Base-by-base conservation (phyloP, 1,139 yeast species). In the Geotrichum cucujoidarum region DNA sequence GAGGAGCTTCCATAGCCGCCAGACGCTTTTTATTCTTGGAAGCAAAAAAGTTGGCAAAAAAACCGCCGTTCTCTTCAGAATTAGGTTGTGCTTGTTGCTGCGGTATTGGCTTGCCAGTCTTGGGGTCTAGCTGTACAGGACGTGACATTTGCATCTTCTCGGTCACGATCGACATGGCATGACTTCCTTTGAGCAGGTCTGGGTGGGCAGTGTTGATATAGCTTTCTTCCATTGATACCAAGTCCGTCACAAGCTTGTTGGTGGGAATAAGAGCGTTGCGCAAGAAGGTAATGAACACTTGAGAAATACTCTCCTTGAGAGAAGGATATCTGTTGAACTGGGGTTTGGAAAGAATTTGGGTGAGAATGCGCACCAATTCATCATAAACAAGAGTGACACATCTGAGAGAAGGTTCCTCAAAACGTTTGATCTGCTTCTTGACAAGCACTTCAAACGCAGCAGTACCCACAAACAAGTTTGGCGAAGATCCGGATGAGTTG, bases 201-300 rank as follows among this genome's bases (percentile, higher is more conserved):
- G 98, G 98, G 63, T 92, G 98, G 1, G 97, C 97, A 14, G 97
- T 92, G 68, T 92, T 92, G 60, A 92, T 92, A 68, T 92, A 92
- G n/a, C 95, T 86, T 63, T 87, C 92, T 68, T 92, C 98, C 55
- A 95, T 73, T 51, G 70, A 72, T 56, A 92, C 90, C 46, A 92
- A 74, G 66, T 92, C 97, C 40, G 76, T 68, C 34, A 90, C 96
- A 63, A 92, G 86, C 46, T 77, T 76, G 66, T 83, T 89, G 30
- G 98, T 88, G 53, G 98, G 98, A 27, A 80, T 67, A 60, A 87
- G 79, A 31, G 87, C 82, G 52, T 80, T 84, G 65, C 95, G 81
- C 64, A 92, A 74, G 62, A 80, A 92, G 58, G 81, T 83, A 53
- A 90, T 83, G 59, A 90, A 88, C 52, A 78, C 81, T 58, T 80